Evolutionary conservation across 2,329 filamentous ascomycete genomes (phyloP).

Genomic region (Exophiala sideris): DNA sequence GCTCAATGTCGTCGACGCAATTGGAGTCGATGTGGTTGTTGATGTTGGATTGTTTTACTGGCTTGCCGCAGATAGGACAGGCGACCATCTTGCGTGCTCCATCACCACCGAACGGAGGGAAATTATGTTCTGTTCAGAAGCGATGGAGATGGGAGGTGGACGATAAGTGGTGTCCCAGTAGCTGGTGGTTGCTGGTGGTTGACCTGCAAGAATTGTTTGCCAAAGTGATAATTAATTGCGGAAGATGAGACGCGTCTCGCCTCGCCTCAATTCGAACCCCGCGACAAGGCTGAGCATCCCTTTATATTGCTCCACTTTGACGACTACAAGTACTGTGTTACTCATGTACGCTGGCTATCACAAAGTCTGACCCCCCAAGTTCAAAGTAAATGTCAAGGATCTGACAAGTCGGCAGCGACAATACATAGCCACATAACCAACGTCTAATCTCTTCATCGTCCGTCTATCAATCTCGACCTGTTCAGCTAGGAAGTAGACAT

Average conservation of each 20-base stretch:
- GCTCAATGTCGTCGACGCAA: slow-evolving; percentile 63
- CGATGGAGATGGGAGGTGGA: not conserved
- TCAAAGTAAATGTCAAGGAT: no score
- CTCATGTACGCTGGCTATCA: no score
- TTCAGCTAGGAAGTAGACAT: no score
- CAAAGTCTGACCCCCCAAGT: no score
- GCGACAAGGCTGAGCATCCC: slow-evolving; percentile 10
- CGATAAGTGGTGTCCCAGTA: no score
- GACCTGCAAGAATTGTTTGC: no score
- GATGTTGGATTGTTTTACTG: slow-evolving; percentile 70
- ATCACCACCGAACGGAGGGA: slow-evolving; percentile 1
- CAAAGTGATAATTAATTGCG: not conserved
- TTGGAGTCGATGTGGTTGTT: slow-evolving; percentile 87
- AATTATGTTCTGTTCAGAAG: no score
- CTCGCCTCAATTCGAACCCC: not conserved
- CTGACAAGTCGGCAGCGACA: no score
- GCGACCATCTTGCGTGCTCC: slow-evolving; percentile 51
- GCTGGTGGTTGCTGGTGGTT: no score
- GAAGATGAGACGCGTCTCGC: not conserved
- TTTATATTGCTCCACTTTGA: not conserved
- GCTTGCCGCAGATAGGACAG: slow-evolving; percentile 77
- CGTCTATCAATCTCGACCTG: not conserved
- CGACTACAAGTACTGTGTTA: no score
- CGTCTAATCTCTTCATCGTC: no score
- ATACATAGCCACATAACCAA: no score